These are phyloP conservation scores for Hypoxylon sp. DNA, from an alignment of 2,329 filamentous ascomycete species.

Conservation along the genomic window DNA sequence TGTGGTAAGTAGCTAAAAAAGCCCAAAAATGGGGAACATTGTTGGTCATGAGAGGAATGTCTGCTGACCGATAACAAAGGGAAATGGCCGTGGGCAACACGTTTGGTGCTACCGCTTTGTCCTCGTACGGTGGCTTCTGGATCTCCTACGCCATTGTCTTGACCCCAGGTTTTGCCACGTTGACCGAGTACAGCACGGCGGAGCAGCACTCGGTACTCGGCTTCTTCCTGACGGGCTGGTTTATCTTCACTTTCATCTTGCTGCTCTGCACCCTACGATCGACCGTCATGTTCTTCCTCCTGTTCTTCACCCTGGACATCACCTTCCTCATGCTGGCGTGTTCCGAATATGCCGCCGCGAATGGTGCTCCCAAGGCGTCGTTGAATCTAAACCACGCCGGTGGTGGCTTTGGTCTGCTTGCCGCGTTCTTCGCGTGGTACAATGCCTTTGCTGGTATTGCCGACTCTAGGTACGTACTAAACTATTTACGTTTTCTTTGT, in stretches of 20 bases:
- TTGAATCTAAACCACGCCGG: slow-evolving; percentile 70
- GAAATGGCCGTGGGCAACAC: slow-evolving; percentile 90
- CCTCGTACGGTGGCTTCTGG: slow-evolving; percentile 88
- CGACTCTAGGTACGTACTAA: slow-evolving; percentile 67
- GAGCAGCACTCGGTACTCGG: slow-evolving; percentile 69
- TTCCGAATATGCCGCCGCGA: slow-evolving; percentile 65
- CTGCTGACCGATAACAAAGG: slow-evolving; percentile 54
- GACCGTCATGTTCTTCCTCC: slow-evolving; percentile 78
- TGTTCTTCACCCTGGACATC: slow-evolving; percentile 81
- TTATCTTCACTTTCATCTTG: slow-evolving; percentile 82
- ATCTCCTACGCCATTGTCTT: slow-evolving; percentile 76
- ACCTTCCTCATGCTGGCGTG: slow-evolving; percentile 77
- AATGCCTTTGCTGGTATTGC: slow-evolving; percentile 84
- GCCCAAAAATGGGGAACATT: no score
- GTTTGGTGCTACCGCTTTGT: slow-evolving; percentile 82
- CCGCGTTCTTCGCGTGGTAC: slow-evolving; percentile 87
- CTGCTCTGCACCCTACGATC: slow-evolving; percentile 79
- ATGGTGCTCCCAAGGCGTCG: slow-evolving; percentile 57
- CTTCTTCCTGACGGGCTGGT: slow-evolving; percentile 82
- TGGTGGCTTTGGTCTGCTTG: slow-evolving; percentile 80
- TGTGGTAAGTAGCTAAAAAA: slow-evolving; percentile 71
- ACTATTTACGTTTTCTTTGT: not conserved
- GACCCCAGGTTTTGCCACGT: slow-evolving; percentile 72
- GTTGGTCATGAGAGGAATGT: no score
- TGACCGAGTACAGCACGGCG: slow-evolving; percentile 55